A percentile compares a stretch with the other conserved stretches of the same genome.
These are phyloP conservation scores for Inga laurina DNA, from an alignment of 306 rosid genomes.

Conservation along the genomic window DNA sequence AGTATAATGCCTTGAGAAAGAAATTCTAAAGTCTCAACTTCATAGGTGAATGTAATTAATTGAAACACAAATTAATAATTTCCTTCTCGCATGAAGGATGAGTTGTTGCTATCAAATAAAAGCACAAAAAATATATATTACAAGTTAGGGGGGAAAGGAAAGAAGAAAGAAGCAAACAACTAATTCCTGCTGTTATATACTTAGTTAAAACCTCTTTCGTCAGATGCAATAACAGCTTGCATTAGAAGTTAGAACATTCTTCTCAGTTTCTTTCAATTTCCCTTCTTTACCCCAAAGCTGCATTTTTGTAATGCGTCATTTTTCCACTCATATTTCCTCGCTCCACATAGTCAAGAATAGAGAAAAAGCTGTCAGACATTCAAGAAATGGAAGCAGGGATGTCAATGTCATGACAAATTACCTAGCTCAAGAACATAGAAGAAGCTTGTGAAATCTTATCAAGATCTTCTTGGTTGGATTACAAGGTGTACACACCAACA, in stretches of 20 bases:
- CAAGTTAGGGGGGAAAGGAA: not conserved
- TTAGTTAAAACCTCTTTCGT: constrained; percentile 11
- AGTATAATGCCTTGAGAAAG: constrained; percentile 16
- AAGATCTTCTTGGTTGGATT: not conserved
- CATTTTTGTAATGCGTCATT: not conserved
- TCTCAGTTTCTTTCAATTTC: constrained; percentile 7
- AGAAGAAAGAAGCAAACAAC: not conserved
- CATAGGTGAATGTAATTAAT: not conserved
- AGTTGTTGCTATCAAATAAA: not conserved
- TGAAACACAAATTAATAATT: not conserved
- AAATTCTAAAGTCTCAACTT: not conserved
- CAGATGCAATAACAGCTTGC: constrained; percentile 2
- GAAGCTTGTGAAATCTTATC: not conserved
- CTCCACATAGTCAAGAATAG: not conserved
- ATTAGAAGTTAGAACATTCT: not conserved
- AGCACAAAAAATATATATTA: not conserved
- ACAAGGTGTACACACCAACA: not conserved
- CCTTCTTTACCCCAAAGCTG: not conserved
- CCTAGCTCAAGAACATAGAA: too few relatives aligned
- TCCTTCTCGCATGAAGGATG: not conserved
- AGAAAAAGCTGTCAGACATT: too few relatives aligned
- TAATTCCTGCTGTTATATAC: not conserved
- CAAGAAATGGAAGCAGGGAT: too few relatives aligned
- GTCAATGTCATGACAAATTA: too few relatives aligned
- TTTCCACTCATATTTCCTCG: not conserved